phyloP scores from a whole-genome alignment of 768 basidiomycete genomes.

The Termitomyces sp. region DNA sequence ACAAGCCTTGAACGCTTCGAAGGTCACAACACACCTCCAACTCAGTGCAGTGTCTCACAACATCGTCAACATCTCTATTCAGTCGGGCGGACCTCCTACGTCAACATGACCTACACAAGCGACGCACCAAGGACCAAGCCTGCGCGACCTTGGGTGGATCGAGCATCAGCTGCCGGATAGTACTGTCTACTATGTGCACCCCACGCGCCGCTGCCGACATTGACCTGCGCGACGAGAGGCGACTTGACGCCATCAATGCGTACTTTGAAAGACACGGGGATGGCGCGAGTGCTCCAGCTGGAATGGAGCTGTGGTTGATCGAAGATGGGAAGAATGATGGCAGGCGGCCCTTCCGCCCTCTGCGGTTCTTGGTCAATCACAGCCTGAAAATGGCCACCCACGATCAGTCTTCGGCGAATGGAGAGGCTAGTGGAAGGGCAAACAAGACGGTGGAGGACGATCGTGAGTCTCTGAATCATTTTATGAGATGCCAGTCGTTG shows the following conservation, averaged over 20 bases:
- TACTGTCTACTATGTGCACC: conserved; percentile 67
- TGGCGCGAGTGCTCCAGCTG: conserved; percentile 27
- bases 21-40: conserved; percentile 55
- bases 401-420: conserved; percentile 37
- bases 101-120: conserved; percentile 21
- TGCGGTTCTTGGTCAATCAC: conserved; percentile 69
- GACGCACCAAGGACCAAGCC: conserved; percentile 27
- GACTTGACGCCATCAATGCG: conserved; percentile 47
- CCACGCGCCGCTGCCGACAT: conserved; percentile 66
- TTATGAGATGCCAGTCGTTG: neutral
- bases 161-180: conserved; percentile 77
- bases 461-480: conserved; percentile 32
- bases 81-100: conserved; percentile 19
- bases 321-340: conserved; percentile 30
- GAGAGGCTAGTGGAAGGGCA: conserved; percentile 23
- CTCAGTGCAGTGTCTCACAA: conserved; percentile 32
- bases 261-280: conserved; percentile 42
- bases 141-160: conserved; percentile 68
- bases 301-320: conserved; percentile 65
- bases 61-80: conserved; percentile 24
- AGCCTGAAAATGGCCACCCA: conserved; percentile 48
- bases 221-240: conserved; percentile 53
- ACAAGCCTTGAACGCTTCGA: conserved; percentile 29
- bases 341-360: conserved; percentile 33
- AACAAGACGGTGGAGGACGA: conserved; percentile 36